Conservation (phyloP, 2,329 filamentous ascomycete species). For the Sarocladiaceae sp. region DNA sequence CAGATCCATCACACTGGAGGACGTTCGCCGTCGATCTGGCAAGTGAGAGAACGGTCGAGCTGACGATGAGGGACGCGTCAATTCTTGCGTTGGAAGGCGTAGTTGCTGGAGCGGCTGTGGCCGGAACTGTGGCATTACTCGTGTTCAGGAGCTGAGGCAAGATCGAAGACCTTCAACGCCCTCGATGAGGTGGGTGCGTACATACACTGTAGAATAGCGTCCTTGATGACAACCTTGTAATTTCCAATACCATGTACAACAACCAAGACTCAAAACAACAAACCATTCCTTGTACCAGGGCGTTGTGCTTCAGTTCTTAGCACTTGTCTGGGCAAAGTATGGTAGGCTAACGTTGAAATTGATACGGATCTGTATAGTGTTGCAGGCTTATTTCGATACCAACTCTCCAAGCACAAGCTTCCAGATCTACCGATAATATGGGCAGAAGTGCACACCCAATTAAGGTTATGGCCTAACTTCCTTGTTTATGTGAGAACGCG, state of each 20-base stretch:
- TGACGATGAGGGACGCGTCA: conserved; percentile 68
- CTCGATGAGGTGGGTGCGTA: not conserved
- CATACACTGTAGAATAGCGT: not conserved
- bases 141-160: conserved; percentile 33
- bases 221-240: not conserved
- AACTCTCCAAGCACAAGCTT: not conserved
- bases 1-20: conserved; percentile 42
- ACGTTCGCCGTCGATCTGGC: conserved; percentile 52
- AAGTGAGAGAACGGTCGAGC: conserved; percentile 59
- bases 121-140: conserved; percentile 48
- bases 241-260: not conserved
- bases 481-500: too few relatives aligned
- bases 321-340: too few relatives aligned
- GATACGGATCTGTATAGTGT: too few relatives aligned
- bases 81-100: conserved; percentile 65
- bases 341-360: too few relatives aligned
- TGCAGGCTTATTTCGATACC: too few relatives aligned
- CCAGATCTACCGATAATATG: too few relatives aligned
- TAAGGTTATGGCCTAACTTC: too few relatives aligned
- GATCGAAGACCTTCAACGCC: conserved; percentile 4
- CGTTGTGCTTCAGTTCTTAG: too few relatives aligned
- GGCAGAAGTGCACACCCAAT: too few relatives aligned
- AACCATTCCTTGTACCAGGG: too few relatives aligned
- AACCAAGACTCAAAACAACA: not conserved
- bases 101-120: conserved; percentile 59